Evolutionary conservation across 1,284 basidiomycete species (phyloP), one percentile per base, ranked within the genome.

Genomic region (Ustilago tritici): DNA sequence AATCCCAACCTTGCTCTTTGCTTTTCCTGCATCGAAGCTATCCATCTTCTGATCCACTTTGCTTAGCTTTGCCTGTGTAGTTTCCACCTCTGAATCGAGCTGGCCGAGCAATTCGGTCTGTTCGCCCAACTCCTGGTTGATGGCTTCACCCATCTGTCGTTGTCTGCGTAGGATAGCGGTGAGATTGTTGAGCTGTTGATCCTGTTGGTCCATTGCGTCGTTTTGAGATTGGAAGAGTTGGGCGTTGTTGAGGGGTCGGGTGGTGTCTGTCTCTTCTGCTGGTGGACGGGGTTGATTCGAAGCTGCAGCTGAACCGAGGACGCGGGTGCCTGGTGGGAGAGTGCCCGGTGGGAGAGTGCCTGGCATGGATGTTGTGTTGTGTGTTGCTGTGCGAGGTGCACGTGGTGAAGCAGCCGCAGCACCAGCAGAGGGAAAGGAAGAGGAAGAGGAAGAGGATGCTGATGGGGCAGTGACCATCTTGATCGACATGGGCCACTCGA

Each of bases 91-190:
- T 47, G 89, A 87, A 23, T 91, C 89, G 61, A 98, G 87, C 81
- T 91, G 90, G 82, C 95, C 93, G 78, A 98, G 87, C 87, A 97
- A 87, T 83, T 95, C 94, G 78, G 91, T 95, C 87, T 98, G 96
- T 79, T 91, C 88, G 7, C 88, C 88, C 67, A 99, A 91, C 88
- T 99, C 96, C 61, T 90, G 89, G 65, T 90, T 89, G 75, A 99
- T 98, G 17, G 95, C 94, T 74, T 93, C 89, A 11, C 95, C 96
- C 54, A 98, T 90, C 62, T 93, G 91, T 78, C 91, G 90, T 87
- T 98, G 95, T 47, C 94, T 89, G 73, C 91, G 90, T n/a, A 99
- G 88, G 67, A 97, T 91, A 0, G 93, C 90, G 0, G 93, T 91
- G 43, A 99, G 88, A 75, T 92, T 90, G 12, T 91, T 88, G 32